Evolutionary conservation across 108 stramenopile genomes (phyloP).

Genomic region (Nitzschia palea): DNA sequence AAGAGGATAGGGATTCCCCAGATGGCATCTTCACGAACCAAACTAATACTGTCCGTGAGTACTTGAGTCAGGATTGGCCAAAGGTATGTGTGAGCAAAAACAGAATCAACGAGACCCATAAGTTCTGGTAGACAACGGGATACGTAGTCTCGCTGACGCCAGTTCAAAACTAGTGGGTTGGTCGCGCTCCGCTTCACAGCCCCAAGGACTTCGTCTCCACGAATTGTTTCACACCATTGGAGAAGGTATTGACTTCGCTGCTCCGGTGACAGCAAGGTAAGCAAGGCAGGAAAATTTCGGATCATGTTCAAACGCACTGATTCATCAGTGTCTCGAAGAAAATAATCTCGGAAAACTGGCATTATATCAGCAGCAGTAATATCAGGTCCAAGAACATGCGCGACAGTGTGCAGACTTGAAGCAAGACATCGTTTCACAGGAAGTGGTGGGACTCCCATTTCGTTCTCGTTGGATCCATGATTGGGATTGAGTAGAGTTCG

Average conservation of each 20-base stretch:
- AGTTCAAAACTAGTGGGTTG: constrained; percentile 87
- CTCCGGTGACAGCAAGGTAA: constrained; percentile 57
- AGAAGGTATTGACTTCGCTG: constrained; percentile 61
- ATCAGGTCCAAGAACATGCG: constrained; percentile 78
- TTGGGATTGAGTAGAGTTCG: constrained; percentile 68
- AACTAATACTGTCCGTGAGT: constrained; percentile 71
- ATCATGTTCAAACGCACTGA: constrained; percentile 92
- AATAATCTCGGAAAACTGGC: constrained; percentile 82
- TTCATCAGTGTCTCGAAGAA: constrained; percentile 92
- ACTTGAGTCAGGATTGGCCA: constrained; percentile 79
- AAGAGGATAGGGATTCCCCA: constrained; percentile 77
- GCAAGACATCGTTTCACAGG: constrained; percentile 90
- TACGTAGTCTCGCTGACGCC: constrained; percentile 91
- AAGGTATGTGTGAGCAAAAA: constrained; percentile 53
- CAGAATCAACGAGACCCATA: constrained; percentile 57
- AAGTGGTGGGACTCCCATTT: constrained; percentile 54
- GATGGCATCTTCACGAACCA: constrained; percentile 79
- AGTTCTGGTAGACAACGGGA: constrained; percentile 84
- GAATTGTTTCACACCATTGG: constrained; percentile 73
- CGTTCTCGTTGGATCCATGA: constrained; percentile 37
- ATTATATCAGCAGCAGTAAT: constrained; percentile 64
- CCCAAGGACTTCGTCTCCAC: constrained; percentile 73
- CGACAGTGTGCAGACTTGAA: constrained; percentile 92
- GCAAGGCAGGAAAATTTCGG: constrained; percentile 75
- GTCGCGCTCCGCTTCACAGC: constrained; percentile 72